phyloP scores from a whole-genome alignment of 2,329 filamentous ascomycete genomes.

The Beauveria rudraprayagi region DNA sequence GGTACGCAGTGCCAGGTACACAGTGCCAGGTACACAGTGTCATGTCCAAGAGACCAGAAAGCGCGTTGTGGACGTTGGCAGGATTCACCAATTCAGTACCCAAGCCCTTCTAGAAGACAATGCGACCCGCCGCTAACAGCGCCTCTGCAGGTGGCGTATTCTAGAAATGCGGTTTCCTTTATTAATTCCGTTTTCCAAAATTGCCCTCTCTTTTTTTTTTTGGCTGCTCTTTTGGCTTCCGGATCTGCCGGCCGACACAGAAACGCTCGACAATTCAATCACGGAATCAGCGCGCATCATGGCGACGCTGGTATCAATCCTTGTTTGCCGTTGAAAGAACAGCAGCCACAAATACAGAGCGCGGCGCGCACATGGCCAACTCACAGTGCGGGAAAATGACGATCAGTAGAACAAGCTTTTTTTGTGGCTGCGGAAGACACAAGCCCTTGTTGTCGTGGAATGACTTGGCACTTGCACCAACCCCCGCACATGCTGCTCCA shows the following conservation, averaged over 20 bases:
- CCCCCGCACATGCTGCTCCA: not conserved
- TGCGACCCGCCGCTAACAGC: not conserved
- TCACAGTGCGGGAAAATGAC: not conserved
- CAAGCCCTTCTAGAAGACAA: not conserved
- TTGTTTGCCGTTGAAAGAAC: no score
- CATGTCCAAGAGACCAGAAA: not conserved
- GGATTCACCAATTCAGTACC: not conserved
- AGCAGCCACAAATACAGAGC: no score
- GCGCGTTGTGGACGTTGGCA: not conserved
- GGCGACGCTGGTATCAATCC: no score
- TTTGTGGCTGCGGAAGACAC: not conserved
- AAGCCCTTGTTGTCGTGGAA: not conserved
- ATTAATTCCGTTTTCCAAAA: no score
- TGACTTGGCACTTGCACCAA: not conserved
- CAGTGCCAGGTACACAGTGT: not conserved
- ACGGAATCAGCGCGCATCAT: no score
- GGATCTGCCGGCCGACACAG: no score
- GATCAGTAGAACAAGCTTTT: constrained; percentile 8
- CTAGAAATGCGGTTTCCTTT: no score
- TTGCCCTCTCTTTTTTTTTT: no score
- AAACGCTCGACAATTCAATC: no score
- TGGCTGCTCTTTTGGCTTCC: no score
- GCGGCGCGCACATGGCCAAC: not conserved
- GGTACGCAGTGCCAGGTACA: no score
- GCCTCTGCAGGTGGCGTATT: no score